A percentile compares a stretch with the other conserved stretches of the same genome.
phyloP scores from a whole-genome alignment of 306 rosid species.

The Lagenaria siceraria region DNA sequence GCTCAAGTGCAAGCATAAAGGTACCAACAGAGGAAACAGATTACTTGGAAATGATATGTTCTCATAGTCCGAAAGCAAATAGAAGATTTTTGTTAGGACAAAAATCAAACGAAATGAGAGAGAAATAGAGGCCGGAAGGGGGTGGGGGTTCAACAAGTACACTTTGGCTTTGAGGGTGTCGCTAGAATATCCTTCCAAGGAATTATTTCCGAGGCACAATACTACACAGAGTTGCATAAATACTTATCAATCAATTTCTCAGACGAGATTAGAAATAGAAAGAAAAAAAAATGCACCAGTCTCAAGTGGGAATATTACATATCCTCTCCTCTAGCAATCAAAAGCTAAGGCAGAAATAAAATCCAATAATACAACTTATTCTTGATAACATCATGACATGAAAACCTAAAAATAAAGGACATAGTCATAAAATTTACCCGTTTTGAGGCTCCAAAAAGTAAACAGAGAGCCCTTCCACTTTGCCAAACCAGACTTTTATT shows the following conservation, averaged over 20 bases:
- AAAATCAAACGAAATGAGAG: not conserved
- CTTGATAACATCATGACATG: not conserved
- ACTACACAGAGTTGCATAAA: not conserved
- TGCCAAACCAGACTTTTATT: slow-evolving; percentile 86
- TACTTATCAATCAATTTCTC: not conserved
- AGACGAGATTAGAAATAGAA: not conserved
- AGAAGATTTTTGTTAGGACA: not conserved
- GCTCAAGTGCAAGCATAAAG: not conserved
- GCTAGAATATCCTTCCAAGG: not conserved
- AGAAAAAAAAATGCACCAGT: not conserved
- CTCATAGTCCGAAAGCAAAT: not conserved
- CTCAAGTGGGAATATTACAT: not conserved
- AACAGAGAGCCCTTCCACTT: slow-evolving; percentile 85
- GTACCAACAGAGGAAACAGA: not conserved
- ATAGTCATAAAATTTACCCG: slow-evolving; percentile 41
- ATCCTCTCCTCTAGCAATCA: not conserved
- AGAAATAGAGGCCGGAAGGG: not conserved
- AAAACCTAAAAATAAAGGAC: not conserved
- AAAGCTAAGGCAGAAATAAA: not conserved
- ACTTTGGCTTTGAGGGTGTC: not conserved
- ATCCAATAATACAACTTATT: not conserved
- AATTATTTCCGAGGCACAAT: not conserved
- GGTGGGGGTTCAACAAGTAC: not conserved
- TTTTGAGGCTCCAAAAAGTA: slow-evolving; percentile 96
- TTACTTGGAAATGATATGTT: not conserved